Conservation (phyloP, 2,329 filamentous ascomycete genomes). For the Beauveria asiatica region DNA sequence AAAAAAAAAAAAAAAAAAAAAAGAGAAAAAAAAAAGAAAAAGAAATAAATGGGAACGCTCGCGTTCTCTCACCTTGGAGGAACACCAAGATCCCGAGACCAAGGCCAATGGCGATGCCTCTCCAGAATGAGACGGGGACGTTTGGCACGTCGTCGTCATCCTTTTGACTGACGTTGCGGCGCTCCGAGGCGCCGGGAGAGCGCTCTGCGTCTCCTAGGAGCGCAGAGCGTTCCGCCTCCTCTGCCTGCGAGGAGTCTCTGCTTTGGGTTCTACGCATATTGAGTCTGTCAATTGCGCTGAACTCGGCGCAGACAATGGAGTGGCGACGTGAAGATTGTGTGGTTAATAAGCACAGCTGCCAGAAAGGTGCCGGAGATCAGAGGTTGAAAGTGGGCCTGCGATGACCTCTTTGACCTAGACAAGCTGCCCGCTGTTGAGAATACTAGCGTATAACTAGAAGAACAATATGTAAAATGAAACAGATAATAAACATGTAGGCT, state of each 20-base stretch:
- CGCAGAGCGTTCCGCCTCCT: background rate
- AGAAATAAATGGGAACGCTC: background rate
- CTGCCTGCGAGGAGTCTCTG: background rate
- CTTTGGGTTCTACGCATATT: background rate
- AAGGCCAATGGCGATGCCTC: constrained; percentile 2
- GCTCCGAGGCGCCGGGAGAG: background rate
- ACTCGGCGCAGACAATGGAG: background rate
- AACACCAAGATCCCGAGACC: constrained; percentile 37
- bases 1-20: no score
- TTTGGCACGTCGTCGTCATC: background rate
- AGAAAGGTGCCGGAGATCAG: background rate
- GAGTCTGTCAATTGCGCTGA: background rate
- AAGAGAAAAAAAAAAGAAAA: no score
- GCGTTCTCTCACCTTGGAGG: constrained; percentile 39
- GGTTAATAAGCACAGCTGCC: background rate
- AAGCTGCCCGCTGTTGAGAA: no score
- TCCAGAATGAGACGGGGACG: background rate
- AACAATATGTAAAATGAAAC: no score
- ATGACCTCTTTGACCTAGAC: background rate
- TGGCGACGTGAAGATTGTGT: background rate
- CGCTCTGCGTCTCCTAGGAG: background rate
- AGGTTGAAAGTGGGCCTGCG: background rate
- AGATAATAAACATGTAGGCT: no score
- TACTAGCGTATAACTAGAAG: no score
- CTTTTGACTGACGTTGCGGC: background rate